Evolutionary conservation across 306 rosid species (phyloP), one percentile per base, ranked within the genome.

Genomic region (Mucuna pruriens): DNA sequence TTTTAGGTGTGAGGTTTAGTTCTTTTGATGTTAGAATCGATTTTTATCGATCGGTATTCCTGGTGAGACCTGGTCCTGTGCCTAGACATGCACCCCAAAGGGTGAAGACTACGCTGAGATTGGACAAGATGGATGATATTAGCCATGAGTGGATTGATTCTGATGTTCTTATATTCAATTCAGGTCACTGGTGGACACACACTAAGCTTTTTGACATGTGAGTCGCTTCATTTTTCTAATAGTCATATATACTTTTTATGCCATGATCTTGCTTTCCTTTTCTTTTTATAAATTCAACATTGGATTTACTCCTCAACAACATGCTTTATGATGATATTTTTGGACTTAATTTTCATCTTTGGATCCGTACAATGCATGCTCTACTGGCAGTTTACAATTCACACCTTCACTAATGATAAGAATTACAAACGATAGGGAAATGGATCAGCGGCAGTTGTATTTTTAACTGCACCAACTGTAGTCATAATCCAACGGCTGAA

Each of bases 121-220:
- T 95, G 73, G 97, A 93, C 80, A 70, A 78, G 77, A 54, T 95
- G 8, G 99, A 95, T 86, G 96, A 85, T 64, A 89, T 89, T 60
- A 91, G 96, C 82, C 85, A 66, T 57, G 92, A 90, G 33, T 95
- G 99, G 99, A 19, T 91, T 79, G 92, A 93, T 82, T 91, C 98
- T 6, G 99, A 95, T 88, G 63, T 95, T 74, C 77, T 95, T 75
- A 85, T 95, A 44, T 95, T 95, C 82, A 93, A 95, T 69, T 88
- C 99, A 1, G 97, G 99, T 63, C 94, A 92, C 84, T 95, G 99
- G 99, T 93, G 99, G 99, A 91, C 94, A 8, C 33, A 81, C 58
- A 90, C 85, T 61, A 93, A 92, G 75, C 96, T 95, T 81, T 89
- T 86, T 52, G 90, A 91, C 80, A 87, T 90, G 99, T 95, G 77